Evolutionary conservation across 2,329 filamentous ascomycete species (phyloP), one percentile per base, ranked within the genome.

Genomic region (Corniculantispora saksenae): DNA sequence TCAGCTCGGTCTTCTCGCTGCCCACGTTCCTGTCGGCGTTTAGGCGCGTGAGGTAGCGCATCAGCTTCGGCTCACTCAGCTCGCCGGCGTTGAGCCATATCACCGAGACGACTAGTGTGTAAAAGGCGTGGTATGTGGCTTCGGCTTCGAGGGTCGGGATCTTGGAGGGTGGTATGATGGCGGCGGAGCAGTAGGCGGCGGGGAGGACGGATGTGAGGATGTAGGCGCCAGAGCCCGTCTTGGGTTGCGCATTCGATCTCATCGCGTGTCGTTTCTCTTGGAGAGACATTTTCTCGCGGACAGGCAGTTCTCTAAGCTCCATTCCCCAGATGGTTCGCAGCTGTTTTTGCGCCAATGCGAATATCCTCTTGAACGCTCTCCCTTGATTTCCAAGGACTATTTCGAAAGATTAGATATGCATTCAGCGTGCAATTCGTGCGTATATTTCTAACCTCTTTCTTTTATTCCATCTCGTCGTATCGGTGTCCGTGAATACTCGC

Each of bases 251-350:
- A 66, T 83, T 83, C 13, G 81, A 75, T 63, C 75, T 79, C 79
- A 67, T 79, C 89, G 90, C 91, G 82, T 91, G 89, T 71, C 92
- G 87, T 74, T 86, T 86, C 68, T 97, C 91, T 66, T 88, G 88
- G 40, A 97, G 78, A 0, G 93, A 93, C 57, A 91, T 84, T 76
- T 93, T 96, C 72, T 97, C 94, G 72, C 86, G 86, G 1, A 85
- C 82, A 0, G 95, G 93, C 58, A 98, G 82, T 78, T 97, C 94
- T 4, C 87, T 83, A 83, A 99, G 86, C 75, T 94, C 86, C 93
- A 98, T 97, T n/a, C 95, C 95, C 78, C 97, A 98, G 1, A 89
- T 84, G 2, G 80, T 79, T 56, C 84, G 82, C 45, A 99, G 80
- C 69, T 91, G 86, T 40, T 81, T 78, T 75, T 99, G 94, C 50